Evolutionary conservation across 2,329 filamentous ascomycete species (phyloP).

Genomic region (Fusarium udum): DNA sequence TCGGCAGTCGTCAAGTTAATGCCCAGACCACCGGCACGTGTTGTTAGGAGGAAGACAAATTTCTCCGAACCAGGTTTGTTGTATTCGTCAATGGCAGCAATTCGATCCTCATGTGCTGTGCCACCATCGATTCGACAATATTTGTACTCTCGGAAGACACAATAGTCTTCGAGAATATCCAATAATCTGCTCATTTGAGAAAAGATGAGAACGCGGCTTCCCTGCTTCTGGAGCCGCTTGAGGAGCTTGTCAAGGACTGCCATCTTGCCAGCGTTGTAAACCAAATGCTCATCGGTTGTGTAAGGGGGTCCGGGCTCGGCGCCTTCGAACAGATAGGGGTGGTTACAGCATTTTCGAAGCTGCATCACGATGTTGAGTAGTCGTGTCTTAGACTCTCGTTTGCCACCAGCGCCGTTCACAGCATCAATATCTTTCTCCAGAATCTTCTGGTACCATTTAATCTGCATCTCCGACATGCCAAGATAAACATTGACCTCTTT

Average conservation of each 20-base stretch:
- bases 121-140: conserved; percentile 98
- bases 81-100: conserved; percentile 97
- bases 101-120: conserved; percentile 96
- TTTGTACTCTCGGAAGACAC: conserved; percentile 91
- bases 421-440: conserved; percentile 99
- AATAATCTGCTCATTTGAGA: conserved; percentile 98
- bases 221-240: conserved; percentile 81
- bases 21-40: conserved; percentile 91
- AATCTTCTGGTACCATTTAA: conserved; percentile 99
- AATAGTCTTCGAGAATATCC: conserved; percentile 98
- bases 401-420: conserved; percentile 94
- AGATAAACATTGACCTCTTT: conserved; percentile 98
- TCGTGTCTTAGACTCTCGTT: conserved; percentile 96
- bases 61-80: conserved; percentile 96
- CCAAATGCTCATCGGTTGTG: conserved; percentile 94
- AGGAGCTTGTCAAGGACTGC: conserved; percentile 93
- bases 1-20: conserved; percentile 97
- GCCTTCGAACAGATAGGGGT: conserved; percentile 97
- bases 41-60: conserved; percentile 95
- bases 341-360: conserved; percentile 97
- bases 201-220: conserved; percentile 97
- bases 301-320: conserved; percentile 97
- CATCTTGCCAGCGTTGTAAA: conserved; percentile 97
- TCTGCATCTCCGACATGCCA: conserved; percentile 98
- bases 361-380: conserved; percentile 99